Evolutionary conservation across 176 grass and related monocot genomes (phyloP), one percentile per base, ranked within the genome.

Genomic region (Carex cristatella): DNA sequence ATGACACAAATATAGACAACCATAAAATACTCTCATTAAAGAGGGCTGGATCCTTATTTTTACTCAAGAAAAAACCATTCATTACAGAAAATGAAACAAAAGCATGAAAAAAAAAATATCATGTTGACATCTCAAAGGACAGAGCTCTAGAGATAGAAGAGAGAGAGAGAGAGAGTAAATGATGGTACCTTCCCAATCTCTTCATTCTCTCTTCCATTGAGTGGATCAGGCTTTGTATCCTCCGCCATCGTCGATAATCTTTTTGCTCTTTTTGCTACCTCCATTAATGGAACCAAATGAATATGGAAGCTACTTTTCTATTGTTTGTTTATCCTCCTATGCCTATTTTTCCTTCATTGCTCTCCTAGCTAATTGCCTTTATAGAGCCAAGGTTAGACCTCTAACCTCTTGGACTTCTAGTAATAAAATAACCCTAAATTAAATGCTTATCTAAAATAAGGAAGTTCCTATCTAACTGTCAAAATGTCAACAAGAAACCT

Each of bases 401-500:
- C 15, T 79, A 10, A 75, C 64, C 59, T 18, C 71, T 90, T 92
- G 56, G 88, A 96, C 91, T 87, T 86, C 51, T 73, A 86, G 18
- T 80, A 76, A 84, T 79, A 94, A 92, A 87, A 4, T 80, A 89
- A 85, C 79, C 51, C 79, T 57, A 92, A 84, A 84, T 63, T 68
- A 64, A 84, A 84, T 78, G 86, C 87, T 94, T 84, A 91, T 87
- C 88, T 91, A 86, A 72, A 88, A 81, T 76, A 88, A 80, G 83
- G 61, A 54, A 91, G 88, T 35, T 78, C 37, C 74, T 78, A 78
- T 78, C 93, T 89, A 67, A 82, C 68, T 92, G 84, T 57, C 56
- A 42, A 89, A 88, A 77, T 94, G 90, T 94, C 90, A 92, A 87
- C 68, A 33, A 58, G 85, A 86, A 78, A 87, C 87, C 83, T 84